A percentile compares a stretch with the other conserved stretches of the same genome.
Conservation (phyloP, 2,329 filamentous ascomycete species). For the Colletotrichum sp. region DNA sequence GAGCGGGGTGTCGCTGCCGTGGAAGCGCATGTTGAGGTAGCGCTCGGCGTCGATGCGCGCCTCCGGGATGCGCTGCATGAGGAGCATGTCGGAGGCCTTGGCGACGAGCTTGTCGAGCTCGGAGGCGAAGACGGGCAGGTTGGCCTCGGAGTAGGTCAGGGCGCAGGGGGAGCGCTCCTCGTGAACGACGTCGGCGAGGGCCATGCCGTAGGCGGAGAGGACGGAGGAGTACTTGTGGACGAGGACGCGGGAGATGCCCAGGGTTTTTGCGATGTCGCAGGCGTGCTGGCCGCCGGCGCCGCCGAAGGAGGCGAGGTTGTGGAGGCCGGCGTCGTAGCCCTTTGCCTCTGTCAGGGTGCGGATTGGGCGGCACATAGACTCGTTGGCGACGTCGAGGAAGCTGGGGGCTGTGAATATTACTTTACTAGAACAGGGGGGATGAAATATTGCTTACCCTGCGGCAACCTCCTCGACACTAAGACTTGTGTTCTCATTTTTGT, state of each 20-base stretch:
- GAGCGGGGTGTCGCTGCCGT: conserved; percentile 44
- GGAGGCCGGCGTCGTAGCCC: conserved; percentile 35
- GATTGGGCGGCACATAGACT: conserved; percentile 39
- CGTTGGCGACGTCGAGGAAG: conserved; percentile 38
- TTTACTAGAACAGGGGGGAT: accelerated
- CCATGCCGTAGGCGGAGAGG: conserved; percentile 46
- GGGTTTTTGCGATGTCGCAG: conserved; percentile 36
- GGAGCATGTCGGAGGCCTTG: conserved; percentile 39
- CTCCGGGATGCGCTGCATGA: conserved; percentile 23
- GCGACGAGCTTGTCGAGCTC: conserved; percentile 30
- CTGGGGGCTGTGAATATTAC: background rate
- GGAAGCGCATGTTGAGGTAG: conserved; percentile 49
- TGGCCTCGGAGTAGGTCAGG: conserved; percentile 21
- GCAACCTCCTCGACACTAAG: conserved; percentile 43
- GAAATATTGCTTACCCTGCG: conserved; percentile 41
- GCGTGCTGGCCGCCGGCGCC: conserved; percentile 44
- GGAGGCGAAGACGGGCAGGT: conserved; percentile 18
- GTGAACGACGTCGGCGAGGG: conserved; percentile 38
- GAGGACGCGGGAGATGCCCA: conserved; percentile 39
- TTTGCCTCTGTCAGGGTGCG: conserved; percentile 38
- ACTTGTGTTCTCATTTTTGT: conserved; percentile 32
- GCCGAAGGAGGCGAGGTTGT: conserved; percentile 40
- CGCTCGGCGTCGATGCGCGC: conserved; percentile 26
- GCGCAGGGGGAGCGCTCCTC: conserved; percentile 36
- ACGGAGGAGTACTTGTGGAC: conserved; percentile 36